Evolutionary conservation across 352 stramenopile genomes (phyloP).

Genomic region (Labyrinthula sp.): DNA sequence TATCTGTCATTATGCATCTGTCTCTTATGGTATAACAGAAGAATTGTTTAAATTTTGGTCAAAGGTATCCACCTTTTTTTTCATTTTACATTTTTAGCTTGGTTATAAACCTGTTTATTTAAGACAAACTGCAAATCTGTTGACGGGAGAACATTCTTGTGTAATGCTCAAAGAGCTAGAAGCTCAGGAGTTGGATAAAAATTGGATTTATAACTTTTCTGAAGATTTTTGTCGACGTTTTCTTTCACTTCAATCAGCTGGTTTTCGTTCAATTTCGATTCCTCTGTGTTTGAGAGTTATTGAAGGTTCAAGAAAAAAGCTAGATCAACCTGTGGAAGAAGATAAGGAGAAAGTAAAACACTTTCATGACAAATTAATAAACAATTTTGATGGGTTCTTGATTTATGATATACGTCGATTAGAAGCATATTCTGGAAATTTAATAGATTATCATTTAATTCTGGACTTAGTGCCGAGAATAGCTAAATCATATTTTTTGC

Average conservation of each 20-base stretch:
- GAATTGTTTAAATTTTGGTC: slow-evolving; percentile 91
- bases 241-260: slow-evolving; percentile 67
- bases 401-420: slow-evolving; percentile 86
- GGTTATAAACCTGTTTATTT: slow-evolving; percentile 89
- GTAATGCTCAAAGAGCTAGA: slow-evolving; percentile 46
- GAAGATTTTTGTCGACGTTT: slow-evolving; percentile 74
- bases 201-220: too few relatives aligned
- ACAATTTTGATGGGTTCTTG: too few relatives aligned
- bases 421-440: slow-evolving; percentile 88
- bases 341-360: too few relatives aligned
- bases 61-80: too few relatives aligned
- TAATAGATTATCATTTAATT: slow-evolving; percentile 98
- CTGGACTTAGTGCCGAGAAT: slow-evolving; percentile 83
- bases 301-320: too few relatives aligned
- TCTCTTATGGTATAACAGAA: slow-evolving; percentile 87
- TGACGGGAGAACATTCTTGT: slow-evolving; percentile 91
- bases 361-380: too few relatives aligned
- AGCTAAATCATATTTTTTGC: slow-evolving; percentile 79
- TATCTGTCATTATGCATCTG: slow-evolving; percentile 88
- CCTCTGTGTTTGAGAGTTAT: too few relatives aligned
- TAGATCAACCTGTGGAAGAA: too few relatives aligned
- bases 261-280: too few relatives aligned
- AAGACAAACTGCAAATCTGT: slow-evolving; percentile 91
- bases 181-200: slow-evolving; percentile 5
- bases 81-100: too few relatives aligned